phyloP scores from a whole-genome alignment of 768 basidiomycete species.

The Termitomyces sp. region DNA sequence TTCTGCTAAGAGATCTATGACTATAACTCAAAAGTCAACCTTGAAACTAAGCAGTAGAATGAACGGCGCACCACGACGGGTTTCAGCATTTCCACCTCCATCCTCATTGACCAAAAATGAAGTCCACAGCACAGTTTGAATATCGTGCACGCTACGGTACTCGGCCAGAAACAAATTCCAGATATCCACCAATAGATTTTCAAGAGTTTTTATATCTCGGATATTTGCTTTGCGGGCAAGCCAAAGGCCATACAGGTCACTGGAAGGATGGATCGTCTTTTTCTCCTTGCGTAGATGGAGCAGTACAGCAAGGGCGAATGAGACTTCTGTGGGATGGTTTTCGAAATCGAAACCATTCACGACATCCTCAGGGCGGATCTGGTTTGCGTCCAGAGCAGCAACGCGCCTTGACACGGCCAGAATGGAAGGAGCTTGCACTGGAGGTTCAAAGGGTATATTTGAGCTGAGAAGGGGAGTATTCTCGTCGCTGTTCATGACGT shows the following conservation, averaged over 20 bases:
- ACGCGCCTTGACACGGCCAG: conserved; percentile 13
- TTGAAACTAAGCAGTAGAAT: neutral
- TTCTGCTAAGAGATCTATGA: conserved; percentile 33
- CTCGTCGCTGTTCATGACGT: conserved; percentile 12
- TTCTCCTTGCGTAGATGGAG: conserved; percentile 25
- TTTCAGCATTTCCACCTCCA: conserved; percentile 14
- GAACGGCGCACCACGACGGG: conserved; percentile 24
- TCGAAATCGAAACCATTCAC: conserved; percentile 11
- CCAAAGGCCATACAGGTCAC: conserved; percentile 41
- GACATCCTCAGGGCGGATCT: conserved; percentile 14
- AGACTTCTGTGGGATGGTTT: conserved; percentile 16
- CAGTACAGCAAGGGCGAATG: conserved; percentile 28
- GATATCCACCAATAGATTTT: conserved; percentile 24
- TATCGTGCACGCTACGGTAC: conserved; percentile 31
- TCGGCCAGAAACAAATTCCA: conserved; percentile 40
- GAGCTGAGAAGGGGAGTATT: conserved; percentile 16
- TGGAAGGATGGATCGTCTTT: conserved; percentile 6
- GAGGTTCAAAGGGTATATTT: neutral
- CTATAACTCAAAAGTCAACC: conserved; percentile 18
- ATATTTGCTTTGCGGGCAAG: conserved; percentile 18
- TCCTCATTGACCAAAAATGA: conserved; percentile 28
- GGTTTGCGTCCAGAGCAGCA: conserved; percentile 15
- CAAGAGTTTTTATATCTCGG: conserved; percentile 23
- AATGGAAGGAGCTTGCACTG: conserved; percentile 10
- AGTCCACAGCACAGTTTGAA: conserved; percentile 46